phyloP scores from a whole-genome alignment of 2,329 filamentous ascomycete species.

The Shiraia sp. region DNA sequence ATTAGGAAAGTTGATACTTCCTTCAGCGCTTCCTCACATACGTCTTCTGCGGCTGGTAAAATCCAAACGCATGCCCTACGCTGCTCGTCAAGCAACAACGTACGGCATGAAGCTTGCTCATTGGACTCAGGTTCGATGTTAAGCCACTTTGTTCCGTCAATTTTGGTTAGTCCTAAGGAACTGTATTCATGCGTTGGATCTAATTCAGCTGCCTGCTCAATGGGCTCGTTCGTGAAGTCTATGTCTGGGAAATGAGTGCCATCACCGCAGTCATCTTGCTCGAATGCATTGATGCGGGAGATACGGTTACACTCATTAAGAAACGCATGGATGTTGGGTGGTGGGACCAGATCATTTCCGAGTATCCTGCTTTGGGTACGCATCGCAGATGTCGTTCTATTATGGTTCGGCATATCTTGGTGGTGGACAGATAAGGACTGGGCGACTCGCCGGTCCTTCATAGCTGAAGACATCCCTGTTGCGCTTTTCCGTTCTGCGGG shows the following conservation, averaged over 20 bases:
- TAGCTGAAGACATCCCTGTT: not conserved
- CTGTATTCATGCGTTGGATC: slow-evolving; percentile 1
- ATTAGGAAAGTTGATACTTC: slow-evolving; percentile 53
- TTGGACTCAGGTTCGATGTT: slow-evolving; percentile 53
- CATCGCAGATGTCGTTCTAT: too few species aligned
- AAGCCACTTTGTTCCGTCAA: slow-evolving; percentile 55
- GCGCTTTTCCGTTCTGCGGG: not conserved
- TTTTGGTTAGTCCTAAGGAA: slow-evolving; percentile 49
- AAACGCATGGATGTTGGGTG: slow-evolving; percentile 8
- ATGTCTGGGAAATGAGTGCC: slow-evolving; percentile 30
- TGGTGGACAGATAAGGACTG: not conserved
- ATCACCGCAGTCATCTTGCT: slow-evolving; percentile 38
- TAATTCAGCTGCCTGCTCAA: not conserved
- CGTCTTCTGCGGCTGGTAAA: slow-evolving; percentile 49
- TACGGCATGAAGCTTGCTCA: slow-evolving; percentile 49
- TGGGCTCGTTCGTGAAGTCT: slow-evolving; percentile 12
- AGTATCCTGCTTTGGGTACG: not conserved
- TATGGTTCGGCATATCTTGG: too few species aligned
- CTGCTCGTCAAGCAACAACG: slow-evolving; percentile 45
- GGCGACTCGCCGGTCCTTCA: not conserved
- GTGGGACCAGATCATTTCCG: slow-evolving; percentile 4
- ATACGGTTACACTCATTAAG: slow-evolving; percentile 29
- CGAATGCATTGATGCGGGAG: slow-evolving; percentile 27
- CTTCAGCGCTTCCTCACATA: slow-evolving; percentile 53
- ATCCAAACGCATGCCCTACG: slow-evolving; percentile 51